A percentile compares a stretch with the other conserved stretches of the same genome.
Evolutionary conservation across 768 basidiomycete species (phyloP).

Genomic region (Gymnopilus junonius): DNA sequence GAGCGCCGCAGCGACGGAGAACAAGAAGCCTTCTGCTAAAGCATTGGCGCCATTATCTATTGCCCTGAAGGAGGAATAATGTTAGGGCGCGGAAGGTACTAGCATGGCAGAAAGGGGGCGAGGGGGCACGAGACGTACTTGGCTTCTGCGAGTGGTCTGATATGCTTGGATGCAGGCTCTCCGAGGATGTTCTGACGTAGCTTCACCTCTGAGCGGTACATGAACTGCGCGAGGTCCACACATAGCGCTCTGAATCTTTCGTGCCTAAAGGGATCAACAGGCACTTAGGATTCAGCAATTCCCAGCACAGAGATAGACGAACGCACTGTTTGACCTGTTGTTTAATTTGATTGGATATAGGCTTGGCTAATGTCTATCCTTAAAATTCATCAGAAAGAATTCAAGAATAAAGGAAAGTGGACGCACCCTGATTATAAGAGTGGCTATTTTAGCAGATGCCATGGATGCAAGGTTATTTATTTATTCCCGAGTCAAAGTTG

Average conservation of each 20-base stretch:
- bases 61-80: conserved; percentile 48
- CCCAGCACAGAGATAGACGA: neutral
- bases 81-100: neutral
- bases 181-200: conserved; percentile 79
- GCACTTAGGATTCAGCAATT: too few species aligned
- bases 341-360: conserved; percentile 7
- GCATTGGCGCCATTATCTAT: conserved; percentile 87
- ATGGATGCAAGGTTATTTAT: neutral
- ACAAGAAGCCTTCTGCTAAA: conserved; percentile 85
- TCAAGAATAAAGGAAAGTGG: neutral
- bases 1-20: conserved; percentile 71
- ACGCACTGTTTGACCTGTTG: conserved; percentile 5
- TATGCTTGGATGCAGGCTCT: conserved; percentile 64
- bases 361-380: conserved; percentile 7
- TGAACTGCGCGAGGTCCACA: conserved; percentile 72
- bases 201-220: conserved; percentile 75
- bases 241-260: conserved; percentile 73
- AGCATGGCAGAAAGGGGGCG: neutral
- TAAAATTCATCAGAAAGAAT: too few species aligned
- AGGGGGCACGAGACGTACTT: conserved; percentile 44
- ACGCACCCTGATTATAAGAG: neutral
- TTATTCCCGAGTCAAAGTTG: neutral
- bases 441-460: conserved; percentile 1
- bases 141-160: conserved; percentile 79
- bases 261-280: conserved; percentile 45